These are phyloP conservation scores for Blastomyces percursus DNA, from an alignment of 2,329 filamentous ascomycete species.

Conservation along the genomic window DNA sequence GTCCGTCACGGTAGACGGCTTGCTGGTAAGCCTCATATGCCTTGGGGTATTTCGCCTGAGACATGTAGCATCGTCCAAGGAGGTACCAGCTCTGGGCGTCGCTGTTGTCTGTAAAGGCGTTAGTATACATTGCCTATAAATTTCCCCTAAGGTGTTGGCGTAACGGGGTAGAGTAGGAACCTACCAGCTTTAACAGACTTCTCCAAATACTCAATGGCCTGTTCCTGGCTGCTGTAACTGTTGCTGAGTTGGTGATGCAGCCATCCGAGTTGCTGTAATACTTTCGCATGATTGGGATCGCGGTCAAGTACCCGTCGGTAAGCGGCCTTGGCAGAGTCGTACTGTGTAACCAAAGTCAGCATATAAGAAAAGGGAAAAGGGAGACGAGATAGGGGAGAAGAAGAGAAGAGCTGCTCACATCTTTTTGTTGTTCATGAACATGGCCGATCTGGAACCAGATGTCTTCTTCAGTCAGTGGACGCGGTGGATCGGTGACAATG, in stretches of 20 bases:
- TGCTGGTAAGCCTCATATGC: constrained; percentile 98
- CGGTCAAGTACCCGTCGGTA: constrained; percentile 89
- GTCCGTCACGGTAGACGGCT: constrained; percentile 92
- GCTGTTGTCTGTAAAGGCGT: constrained; percentile 56
- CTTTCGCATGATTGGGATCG: constrained; percentile 93
- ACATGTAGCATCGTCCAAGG: constrained; percentile 97
- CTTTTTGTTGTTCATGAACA: constrained; percentile 97
- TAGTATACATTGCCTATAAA: not conserved
- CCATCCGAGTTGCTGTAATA: constrained; percentile 95
- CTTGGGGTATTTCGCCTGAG: constrained; percentile 96
- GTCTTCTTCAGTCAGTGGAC: constrained; percentile 88
- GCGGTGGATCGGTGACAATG: constrained; percentile 85
- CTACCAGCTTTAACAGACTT: constrained; percentile 88
- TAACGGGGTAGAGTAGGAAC: constrained; percentile 20
- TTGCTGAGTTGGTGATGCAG: constrained; percentile 92
- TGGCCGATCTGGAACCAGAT: constrained; percentile 99
- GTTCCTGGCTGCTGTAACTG: constrained; percentile 83
- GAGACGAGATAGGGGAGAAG: not conserved
- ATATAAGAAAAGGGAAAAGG: constrained; percentile 12
- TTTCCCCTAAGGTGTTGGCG: not conserved
- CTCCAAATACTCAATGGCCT: constrained; percentile 92
- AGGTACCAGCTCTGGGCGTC: constrained; percentile 99
- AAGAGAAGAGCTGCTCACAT: constrained; percentile 54
- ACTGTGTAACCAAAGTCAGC: constrained; percentile 46
- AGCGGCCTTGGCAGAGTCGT: constrained; percentile 81